Conservation (phyloP, 257 asterid genomes). For the Dorcoceras hygrometricum region DNA sequence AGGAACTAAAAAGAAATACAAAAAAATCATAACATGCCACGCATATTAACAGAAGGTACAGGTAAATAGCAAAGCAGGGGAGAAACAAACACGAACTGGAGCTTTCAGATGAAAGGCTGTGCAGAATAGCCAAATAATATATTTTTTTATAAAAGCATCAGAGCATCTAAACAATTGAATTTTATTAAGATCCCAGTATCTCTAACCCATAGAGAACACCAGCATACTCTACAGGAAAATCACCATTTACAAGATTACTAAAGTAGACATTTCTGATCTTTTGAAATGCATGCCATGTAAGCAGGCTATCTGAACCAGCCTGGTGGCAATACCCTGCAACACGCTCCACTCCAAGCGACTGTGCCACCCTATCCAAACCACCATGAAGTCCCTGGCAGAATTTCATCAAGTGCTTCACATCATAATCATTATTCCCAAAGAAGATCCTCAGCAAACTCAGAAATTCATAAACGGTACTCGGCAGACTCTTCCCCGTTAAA, state of each 20-base stretch:
- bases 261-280: slow-evolving; percentile 43
- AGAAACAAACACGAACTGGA: background rate
- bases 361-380: slow-evolving; percentile 46
- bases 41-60: background rate
- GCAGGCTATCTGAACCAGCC: slow-evolving; percentile 63
- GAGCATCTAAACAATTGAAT: background rate
- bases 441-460: slow-evolving; percentile 27
- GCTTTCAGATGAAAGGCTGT: background rate
- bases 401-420: slow-evolving; percentile 44
- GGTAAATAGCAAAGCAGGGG: background rate
- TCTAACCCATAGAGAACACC: slow-evolving; percentile 47
- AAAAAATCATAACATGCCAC: background rate
- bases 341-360: slow-evolving; percentile 36
- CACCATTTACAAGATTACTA: slow-evolving; percentile 25
- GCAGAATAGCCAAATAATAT: background rate
- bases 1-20: background rate
- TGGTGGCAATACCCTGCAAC: slow-evolving; percentile 50
- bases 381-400: slow-evolving; percentile 40
- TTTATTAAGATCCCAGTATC: background rate
- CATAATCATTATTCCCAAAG: slow-evolving; percentile 45
- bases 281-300: slow-evolving; percentile 54
- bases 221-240: slow-evolving; percentile 27
- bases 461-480: slow-evolving; percentile 30
- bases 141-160: background rate
- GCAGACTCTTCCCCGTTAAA: slow-evolving; percentile 44